Evolutionary conservation across 2,329 filamentous ascomycete genomes (phyloP), one percentile per base, ranked within the genome.

Genomic region (Trichophyton equinum): DNA sequence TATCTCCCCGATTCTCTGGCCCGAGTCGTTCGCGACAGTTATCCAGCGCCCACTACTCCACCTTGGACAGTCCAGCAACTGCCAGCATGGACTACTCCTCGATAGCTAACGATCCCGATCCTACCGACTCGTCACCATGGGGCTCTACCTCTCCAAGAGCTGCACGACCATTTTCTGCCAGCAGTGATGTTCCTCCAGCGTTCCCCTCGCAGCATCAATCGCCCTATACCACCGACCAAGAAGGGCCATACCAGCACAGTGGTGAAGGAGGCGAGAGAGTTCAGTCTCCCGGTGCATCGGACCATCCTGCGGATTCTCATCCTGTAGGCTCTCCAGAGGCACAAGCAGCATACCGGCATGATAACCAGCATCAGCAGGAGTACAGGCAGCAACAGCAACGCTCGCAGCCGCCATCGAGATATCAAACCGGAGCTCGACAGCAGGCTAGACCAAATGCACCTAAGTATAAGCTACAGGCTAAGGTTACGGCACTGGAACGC

Each of bases 401-500:
- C 58, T 65, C 72, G 58, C 68, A 72, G 62, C 73, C 73, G 57
- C 66, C 69, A 58, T 65, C 70, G 40, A 71, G 71, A 53, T 60
- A 58, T 65, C 75, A 60, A 30, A 59, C 70, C 75, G 60, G 70
- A 72, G 49, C 70, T 68, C 73, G 42, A 57, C 71, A 71, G 49
- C 66, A 69, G 58, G 65, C 70, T 42, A 71, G 71, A 51, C 74
- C 70, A 72, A 76, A 82, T 49, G 81, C 83, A 60, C 86, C 88
- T 30, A 83, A 87, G 64, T 91, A 88, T 75, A 92, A 89, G 74
- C 82, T 99, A 42, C 91, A 96, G 72, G 91, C 88, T 53, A 99
- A 97, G 78, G 91, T 99, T 65, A 96, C 91, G 0, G 91, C 88
- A 1, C 78, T 99, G 56, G 94, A 99, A 76, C 82, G 94, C 62